Base-by-base conservation (phyloP, 2,329 filamentous ascomycete species). In the Leptographium lundbergii region DNA sequence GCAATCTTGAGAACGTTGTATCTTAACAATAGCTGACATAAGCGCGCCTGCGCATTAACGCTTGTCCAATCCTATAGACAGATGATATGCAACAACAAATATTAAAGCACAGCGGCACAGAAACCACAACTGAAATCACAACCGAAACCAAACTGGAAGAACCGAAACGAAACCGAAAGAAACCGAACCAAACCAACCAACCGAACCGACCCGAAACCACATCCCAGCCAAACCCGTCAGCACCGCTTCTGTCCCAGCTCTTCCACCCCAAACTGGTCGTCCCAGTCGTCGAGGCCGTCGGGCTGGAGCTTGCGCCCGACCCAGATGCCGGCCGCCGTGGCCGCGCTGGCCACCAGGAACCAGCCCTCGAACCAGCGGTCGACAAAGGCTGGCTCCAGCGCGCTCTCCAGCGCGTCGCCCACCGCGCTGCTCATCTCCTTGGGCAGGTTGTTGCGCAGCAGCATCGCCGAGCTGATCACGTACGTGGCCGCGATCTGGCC, bases 291-390 rank as follows among this genome's bases (percentile, higher is more conserved):
- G 52, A 65, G 72, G 61, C 67, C 56, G 42, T 61, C 62, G 53
- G 64, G 69, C 29, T 73, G 72, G 2, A 89, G 73, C 67, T 82
- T 85, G 62, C 82, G 78, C 0, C 87, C 87, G 4, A 91, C 69
- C 78, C 86, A 88, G 25, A 95, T 84, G 0, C 88, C 89, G n/a
- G 81, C 67, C 1, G 79, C 84, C 1, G 89, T 94, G 14, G 79
- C 67, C 0, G 77, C 73, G 62, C 85, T 87, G 6, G 86, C 86
- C 3, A 84, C 69, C 59, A 95, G 71, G 69, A 95, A 95, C 85
- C 89, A 92, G 9, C 83, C 85, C 70, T 95, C 90, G 65, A 95
- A 95, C 90, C 90, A 95, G 34, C 81, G 78, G 66, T 95, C 85
- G 6, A 89, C 86, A 66, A 89, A 89, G 0, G 77, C 76, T 7